These are phyloP conservation scores for Tulasnella sp. DNA, from an alignment of 768 basidiomycete genomes.

Conservation along the genomic window DNA sequence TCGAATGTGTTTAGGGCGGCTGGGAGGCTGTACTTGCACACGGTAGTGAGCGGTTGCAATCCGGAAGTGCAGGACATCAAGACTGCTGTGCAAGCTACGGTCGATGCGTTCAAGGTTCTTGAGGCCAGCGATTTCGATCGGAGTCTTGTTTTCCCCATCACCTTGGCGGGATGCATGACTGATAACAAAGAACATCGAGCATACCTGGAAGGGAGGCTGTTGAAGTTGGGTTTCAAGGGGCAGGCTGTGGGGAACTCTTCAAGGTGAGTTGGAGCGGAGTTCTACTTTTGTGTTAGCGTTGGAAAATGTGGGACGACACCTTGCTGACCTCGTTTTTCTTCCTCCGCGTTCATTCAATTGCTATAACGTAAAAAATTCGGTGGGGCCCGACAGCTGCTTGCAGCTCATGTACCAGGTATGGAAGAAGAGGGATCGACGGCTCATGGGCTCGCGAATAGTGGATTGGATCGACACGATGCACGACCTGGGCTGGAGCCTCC, in stretches of 20 bases:
- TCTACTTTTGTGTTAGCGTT: slow-evolving; percentile 3
- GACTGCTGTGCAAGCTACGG: slow-evolving; percentile 47
- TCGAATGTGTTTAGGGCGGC: slow-evolving; percentile 59
- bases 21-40: slow-evolving; percentile 64
- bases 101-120: slow-evolving; percentile 47
- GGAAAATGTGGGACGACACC: too few species aligned
- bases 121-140: slow-evolving; percentile 50
- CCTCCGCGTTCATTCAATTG: too few species aligned
- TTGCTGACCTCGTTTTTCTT: slow-evolving; percentile 11
- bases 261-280: slow-evolving; percentile 17
- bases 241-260: slow-evolving; percentile 14
- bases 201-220: slow-evolving; percentile 20
- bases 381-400: neutral
- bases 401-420: slow-evolving; percentile 22
- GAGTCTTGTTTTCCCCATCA: slow-evolving; percentile 62
- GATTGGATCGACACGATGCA: slow-evolving; percentile 24
- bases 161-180: slow-evolving; percentile 65
- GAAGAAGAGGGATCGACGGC: slow-evolving; percentile 15
- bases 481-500: slow-evolving; percentile 21
- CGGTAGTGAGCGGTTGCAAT: slow-evolving; percentile 65
- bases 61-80: slow-evolving; percentile 74
- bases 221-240: slow-evolving; percentile 8
- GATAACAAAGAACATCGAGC: slow-evolving; percentile 37
- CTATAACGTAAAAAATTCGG: neutral
- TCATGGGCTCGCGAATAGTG: neutral